Conservation (phyloP, 148 eudicot genomes). For the Camellia sinensis region DNA sequence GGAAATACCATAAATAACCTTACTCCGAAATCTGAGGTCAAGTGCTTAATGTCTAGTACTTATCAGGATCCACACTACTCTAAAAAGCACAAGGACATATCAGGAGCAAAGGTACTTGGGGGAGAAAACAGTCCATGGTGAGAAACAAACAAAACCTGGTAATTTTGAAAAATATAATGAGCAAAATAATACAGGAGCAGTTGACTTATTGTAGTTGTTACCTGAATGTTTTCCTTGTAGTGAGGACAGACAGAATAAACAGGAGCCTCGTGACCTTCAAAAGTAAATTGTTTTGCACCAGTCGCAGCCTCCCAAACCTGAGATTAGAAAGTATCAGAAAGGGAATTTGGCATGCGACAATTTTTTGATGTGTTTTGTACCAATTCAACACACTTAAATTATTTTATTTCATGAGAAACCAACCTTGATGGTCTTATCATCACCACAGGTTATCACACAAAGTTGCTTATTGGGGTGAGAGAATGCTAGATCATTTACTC, state of each 20-base stretch:
- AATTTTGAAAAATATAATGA: neutral
- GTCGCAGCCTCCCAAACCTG: conserved; percentile 85
- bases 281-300: conserved; percentile 70
- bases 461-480: conserved; percentile 75
- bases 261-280: conserved; percentile 89
- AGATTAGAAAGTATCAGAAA: conserved; percentile 2
- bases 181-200: neutral
- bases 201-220: conserved; percentile 8
- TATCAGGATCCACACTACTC: too few species aligned
- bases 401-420: neutral
- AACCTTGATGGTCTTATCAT: conserved; percentile 86
- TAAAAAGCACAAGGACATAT: neutral
- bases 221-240: conserved; percentile 74
- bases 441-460: conserved; percentile 87
- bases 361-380: neutral
- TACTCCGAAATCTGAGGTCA: too few species aligned
- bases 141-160: too few species aligned
- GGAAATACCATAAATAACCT: too few species aligned
- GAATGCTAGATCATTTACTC: conserved; percentile 90
- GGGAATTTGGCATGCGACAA: neutral
- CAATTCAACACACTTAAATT: conserved; percentile 1
- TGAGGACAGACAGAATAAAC: conserved; percentile 92
- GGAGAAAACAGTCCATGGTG: neutral
- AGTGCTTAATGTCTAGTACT: too few species aligned
- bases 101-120: conserved; percentile 1